phyloP scores from a whole-genome alignment of 2,329 filamentous ascomycete genomes.

The Epichloe baconii region DNA sequence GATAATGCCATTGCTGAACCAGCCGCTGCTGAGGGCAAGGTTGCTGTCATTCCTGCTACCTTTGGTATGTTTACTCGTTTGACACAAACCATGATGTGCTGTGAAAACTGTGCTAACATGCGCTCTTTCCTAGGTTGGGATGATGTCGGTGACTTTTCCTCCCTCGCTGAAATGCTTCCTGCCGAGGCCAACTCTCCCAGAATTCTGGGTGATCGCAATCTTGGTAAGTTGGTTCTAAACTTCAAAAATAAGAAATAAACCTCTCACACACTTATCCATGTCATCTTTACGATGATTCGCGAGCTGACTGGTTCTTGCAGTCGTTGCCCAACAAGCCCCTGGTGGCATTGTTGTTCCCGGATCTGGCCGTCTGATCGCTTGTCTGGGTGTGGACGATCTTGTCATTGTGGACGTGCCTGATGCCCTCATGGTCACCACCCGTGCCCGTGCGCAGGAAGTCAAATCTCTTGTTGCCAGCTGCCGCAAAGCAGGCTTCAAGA shows the following conservation, averaged over 20 bases:
- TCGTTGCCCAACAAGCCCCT: slow-evolving; percentile 14
- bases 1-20: slow-evolving; percentile 16
- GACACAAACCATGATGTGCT: not conserved
- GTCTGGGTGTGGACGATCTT: slow-evolving; percentile 14
- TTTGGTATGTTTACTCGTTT: slow-evolving; percentile 8
- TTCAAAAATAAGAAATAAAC: not conserved
- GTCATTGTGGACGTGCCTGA: slow-evolving; percentile 15
- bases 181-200: slow-evolving; percentile 13
- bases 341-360: slow-evolving; percentile 15
- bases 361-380: slow-evolving; percentile 14
- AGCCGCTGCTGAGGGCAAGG: slow-evolving; percentile 14
- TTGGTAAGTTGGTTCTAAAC: slow-evolving; percentile 7
- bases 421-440: slow-evolving; percentile 15
- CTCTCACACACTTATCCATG: too few relatives aligned
- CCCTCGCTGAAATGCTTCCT: slow-evolving; percentile 15
- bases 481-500: slow-evolving; percentile 12
- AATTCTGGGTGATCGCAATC: slow-evolving; percentile 12
- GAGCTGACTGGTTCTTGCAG: slow-evolving; percentile 4
- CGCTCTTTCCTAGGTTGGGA: slow-evolving; percentile 10
- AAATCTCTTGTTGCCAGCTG: slow-evolving; percentile 15
- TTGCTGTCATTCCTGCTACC: slow-evolving; percentile 15
- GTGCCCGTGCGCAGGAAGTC: slow-evolving; percentile 15
- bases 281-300: not conserved
- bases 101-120: slow-evolving; percentile 1
- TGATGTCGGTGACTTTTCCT: slow-evolving; percentile 16